A percentile compares a stretch with the other conserved stretches of the same genome.
phyloP scores from a whole-genome alignment of 805 yeast species.

The Suhomyces prunicola region DNA sequence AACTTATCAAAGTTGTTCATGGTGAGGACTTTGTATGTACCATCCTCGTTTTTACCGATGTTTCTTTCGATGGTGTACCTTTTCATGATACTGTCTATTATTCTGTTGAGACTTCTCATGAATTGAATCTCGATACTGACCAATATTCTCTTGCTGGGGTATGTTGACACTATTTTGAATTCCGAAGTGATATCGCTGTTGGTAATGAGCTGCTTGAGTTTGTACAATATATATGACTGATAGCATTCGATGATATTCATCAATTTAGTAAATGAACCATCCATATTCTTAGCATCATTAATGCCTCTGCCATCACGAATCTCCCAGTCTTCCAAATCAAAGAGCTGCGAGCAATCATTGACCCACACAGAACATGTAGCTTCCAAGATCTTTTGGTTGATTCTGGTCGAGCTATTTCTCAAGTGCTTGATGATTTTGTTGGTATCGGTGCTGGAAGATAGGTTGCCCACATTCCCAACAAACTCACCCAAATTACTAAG shows the following conservation, averaged over 20 bases:
- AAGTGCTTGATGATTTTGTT: conserved; percentile 35
- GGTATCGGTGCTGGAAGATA: conserved; percentile 30
- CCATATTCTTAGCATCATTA: background rate
- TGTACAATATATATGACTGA: conserved; percentile 31
- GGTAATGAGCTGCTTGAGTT: conserved; percentile 26
- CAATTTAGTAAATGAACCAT: conserved; percentile 30
- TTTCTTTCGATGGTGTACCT: conserved; percentile 30
- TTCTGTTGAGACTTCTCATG: conserved; percentile 40
- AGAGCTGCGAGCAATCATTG: conserved; percentile 43
- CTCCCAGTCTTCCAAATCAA: conserved; percentile 43
- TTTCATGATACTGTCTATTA: conserved; percentile 41
- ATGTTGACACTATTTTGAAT: conserved; percentile 31
- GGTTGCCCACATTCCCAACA: conserved; percentile 32
- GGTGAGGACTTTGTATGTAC: conserved; percentile 37
- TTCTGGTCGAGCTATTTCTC: conserved; percentile 27
- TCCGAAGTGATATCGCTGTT: conserved; percentile 12
- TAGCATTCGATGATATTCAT: conserved; percentile 36
- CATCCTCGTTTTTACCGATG: conserved; percentile 18
- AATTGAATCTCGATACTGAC: conserved; percentile 45
- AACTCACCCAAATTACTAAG: conserved; percentile 31
- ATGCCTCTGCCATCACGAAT: conserved; percentile 6
- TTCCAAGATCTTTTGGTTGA: conserved; percentile 39
- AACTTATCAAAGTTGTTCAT: conserved; percentile 43
- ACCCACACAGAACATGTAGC: conserved; percentile 44
- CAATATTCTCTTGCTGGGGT: conserved; percentile 39